Base-by-base conservation (phyloP, 768 basidiomycete species). In the Macrolepiota dolichaula region DNA sequence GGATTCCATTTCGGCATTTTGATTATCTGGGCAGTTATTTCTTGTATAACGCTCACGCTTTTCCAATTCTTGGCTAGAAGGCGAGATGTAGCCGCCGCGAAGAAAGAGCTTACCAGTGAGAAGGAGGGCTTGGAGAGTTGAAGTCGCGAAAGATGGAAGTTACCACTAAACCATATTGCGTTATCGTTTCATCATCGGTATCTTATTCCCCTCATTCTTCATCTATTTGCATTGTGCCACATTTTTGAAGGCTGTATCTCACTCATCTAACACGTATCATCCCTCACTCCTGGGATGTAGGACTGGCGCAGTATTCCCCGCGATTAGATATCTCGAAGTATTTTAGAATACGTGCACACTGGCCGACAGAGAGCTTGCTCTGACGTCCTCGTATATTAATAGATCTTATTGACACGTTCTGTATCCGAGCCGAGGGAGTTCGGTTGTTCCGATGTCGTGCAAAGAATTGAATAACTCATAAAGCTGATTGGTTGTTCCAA, bases 1-100 rank as follows among this genome's bases (percentile, higher is more conserved):
- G 87, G 85, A 1, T 62, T 82, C 59, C 85, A 86, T 64, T 86
- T 88, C 64, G 85, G 83, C 13, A 73, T 89, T 2, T 76, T 86
- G 19, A 66, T 88, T 49, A 80, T 64, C 0, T 88, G 87, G 87
- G 73, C 79, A 1, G 69, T 68, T 2, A 69, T 88, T 19, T 87
- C 87, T 2, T 81, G 80, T 65, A 69, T 82, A 27, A 81, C 84
- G 2, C 71, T 88, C 1, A 73, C 79, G 3, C 56, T 84, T 11
- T 74, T 87, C 59, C 82, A 86, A 65, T 82, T 77, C 76, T 62
- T 68, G 17, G 67, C 71, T 1, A 63, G 75, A 7, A 63, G 73
- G 38, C 56, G 63, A 44, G 70, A 69, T 24, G 64, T 50, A 32
- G 56, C 50, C 38, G 47, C 35, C 9, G 47, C 59, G 12, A 27